Percentiles rank a stretch among this genome's conserved stretches.
These are phyloP conservation scores for Penicillium silybi DNA, from an alignment of 495 filamentous ascomycete species.

Conservation along the genomic window DNA sequence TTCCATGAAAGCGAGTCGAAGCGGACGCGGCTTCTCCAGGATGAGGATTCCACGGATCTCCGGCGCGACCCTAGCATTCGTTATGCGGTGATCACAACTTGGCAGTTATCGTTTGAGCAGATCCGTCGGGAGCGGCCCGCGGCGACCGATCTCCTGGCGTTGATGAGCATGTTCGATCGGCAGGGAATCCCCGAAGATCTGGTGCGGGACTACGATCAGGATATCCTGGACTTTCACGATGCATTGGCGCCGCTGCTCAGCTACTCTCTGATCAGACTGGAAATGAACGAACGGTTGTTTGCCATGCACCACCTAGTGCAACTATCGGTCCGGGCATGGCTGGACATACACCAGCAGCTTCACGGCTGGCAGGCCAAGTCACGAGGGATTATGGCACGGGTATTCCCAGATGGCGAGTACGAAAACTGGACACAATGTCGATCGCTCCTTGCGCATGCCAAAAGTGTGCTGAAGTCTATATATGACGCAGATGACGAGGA, in stretches of 20 bases:
- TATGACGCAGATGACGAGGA: slow-evolving; percentile 1
- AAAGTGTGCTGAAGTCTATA: slow-evolving; percentile 12
- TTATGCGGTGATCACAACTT: slow-evolving; percentile 43
- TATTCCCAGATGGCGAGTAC: slow-evolving; percentile 32
- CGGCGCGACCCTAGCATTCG: too few relatives aligned
- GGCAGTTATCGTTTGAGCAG: slow-evolving; percentile 46
- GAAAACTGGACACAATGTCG: slow-evolving; percentile 27
- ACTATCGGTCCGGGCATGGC: slow-evolving; percentile 38
- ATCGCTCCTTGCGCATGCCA: slow-evolving; percentile 23
- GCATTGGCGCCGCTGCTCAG: too few relatives aligned
- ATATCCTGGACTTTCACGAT: too few relatives aligned
- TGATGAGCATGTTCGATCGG: slow-evolving; percentile 44
- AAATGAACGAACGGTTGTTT: slow-evolving; percentile 16
- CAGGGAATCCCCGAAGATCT: slow-evolving; percentile 33
- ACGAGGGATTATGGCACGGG: slow-evolving; percentile 27
- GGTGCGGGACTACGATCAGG: slow-evolving; percentile 3
- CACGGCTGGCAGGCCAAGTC: slow-evolving; percentile 30
- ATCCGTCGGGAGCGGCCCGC: slow-evolving; percentile 24
- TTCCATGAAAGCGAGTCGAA: slow-evolving; percentile 19
- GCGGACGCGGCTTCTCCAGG: slow-evolving; percentile 6
- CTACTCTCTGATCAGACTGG: too few relatives aligned
- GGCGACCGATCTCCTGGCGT: slow-evolving; percentile 32
- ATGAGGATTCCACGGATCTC: slow-evolving; percentile 14
- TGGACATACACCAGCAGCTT: slow-evolving; percentile 27
- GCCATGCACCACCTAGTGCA: slow-evolving; percentile 48